Evolutionary conservation across 2,329 filamentous ascomycete species (phyloP), one percentile per base, ranked within the genome.

Genomic region (Ceratocystis papillata): DNA sequence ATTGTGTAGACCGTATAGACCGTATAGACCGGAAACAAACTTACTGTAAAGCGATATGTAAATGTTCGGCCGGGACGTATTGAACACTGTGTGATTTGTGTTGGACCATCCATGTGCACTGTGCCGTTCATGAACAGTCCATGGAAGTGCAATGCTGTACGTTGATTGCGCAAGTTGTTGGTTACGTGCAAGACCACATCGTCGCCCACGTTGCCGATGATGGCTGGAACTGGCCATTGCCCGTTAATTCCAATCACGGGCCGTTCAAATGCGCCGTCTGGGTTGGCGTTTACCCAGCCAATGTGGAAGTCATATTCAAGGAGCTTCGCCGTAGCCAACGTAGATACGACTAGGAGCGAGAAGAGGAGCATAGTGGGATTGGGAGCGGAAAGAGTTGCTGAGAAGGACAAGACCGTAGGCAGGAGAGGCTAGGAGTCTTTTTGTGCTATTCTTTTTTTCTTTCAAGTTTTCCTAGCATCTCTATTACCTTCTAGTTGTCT

Each of bases 201-300:
- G 72, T 89, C 87, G 67, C 86, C 86, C 62, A 85, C 76, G 61
- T 80, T 80, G 46, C 82, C 86, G 63, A 82, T 79, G 66, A 90
- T 85, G 30, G 76, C 74, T 0, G 89, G 89, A 64, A 88, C 80
- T 1, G 89, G 89, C 87, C 88, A 90, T 76, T 86, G 74, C 3
- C 83, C 83, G 71, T 94, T 93, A 76, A 94, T 87, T 59, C 87
- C 88, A 72, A 93, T 89, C 2, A 83, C 82, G n/a, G 84, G 80
- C 41, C 88, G 81, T 48, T 82, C 78, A 67, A 80, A 80, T 6
- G 79, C 77, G 25, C 85, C 86, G 76, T 93, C 89, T 0, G 89
- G 89, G 70, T 88, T 87, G 44, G 86, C 83, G 53, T 76, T 81
- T 10, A 89, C 83, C 88, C 88, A 91, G 67, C 80, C 82, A 69